Percentiles rank a stretch among this genome's conserved stretches.
These are phyloP conservation scores for Asterochloris sp. DNA, from an alignment of 139 green algal species.

Conservation along the genomic window DNA sequence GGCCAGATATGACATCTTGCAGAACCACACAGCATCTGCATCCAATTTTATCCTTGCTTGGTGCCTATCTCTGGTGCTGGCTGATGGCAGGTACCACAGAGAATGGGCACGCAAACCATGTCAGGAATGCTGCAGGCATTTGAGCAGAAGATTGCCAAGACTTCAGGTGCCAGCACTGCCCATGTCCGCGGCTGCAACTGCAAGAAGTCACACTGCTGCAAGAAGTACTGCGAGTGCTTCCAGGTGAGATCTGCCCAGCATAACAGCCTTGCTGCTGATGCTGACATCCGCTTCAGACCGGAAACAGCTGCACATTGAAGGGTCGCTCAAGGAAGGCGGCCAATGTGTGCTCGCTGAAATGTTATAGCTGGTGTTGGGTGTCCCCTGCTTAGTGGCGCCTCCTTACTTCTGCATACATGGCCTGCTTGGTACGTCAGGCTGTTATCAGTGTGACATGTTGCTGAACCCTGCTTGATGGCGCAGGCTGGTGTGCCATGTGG, in stretches of 20 bases:
- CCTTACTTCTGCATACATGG: background rate
- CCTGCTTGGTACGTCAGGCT: background rate
- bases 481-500: slow-evolving; percentile 80
- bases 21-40: background rate
- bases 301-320: background rate
- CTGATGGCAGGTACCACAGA: no score
- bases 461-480: background rate
- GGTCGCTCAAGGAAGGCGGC: background rate
- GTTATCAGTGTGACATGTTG: background rate
- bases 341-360: background rate
- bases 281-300: no score
- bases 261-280: background rate
- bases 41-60: background rate
- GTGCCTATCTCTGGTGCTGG: background rate
- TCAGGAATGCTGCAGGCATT: slow-evolving; percentile 33
- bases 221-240: slow-evolving; percentile 99
- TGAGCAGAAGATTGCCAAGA: slow-evolving; percentile 39
- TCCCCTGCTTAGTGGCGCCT: background rate
- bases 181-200: slow-evolving; percentile 86
- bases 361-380: no score
- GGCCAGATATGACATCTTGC: background rate
- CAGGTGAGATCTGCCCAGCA: slow-evolving; percentile 49
- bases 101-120: background rate
- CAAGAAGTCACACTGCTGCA: slow-evolving; percentile 84
- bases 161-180: slow-evolving; percentile 15